Base-by-base conservation (phyloP, 2,329 filamentous ascomycete genomes). In the Metarhizium brunneum region DNA sequence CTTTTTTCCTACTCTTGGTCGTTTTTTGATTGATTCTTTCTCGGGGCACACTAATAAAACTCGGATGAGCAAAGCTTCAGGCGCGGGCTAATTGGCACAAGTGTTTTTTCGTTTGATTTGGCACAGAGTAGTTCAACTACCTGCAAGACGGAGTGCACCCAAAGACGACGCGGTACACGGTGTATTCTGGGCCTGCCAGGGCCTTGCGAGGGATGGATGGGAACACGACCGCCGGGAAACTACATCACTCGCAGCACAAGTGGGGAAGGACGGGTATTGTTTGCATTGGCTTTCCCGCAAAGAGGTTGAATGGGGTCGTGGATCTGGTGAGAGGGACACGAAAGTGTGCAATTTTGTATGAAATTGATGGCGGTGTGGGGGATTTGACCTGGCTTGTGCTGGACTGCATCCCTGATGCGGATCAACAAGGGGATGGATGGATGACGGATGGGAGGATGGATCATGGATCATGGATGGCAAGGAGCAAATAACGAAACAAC, bases 191-290 rank as follows among this genome's bases (percentile, higher is more conserved):
- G 42, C 52, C 18, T 48, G 29, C 8, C 20, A 48, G 25, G 45
- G 45, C 20, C 3, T 25, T 25, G 25, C 25, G 20, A 18, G 13
- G 25, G n/a, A 47, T 52, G 54, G 52, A 49, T 53, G 45, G 45
- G 45, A 48, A 48, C 45, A 56, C 53, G 20, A 45, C 25, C 30
- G 18, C 54, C 45, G 50, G 43, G 11, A 49, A 36, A 38, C 35
- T 42, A 56, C 54, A 56, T 56, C 45, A 45, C 43, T 50, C 45
- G 52, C 55, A 51, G 55, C 42, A 52, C 29, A 49, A 50, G 52
- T 54, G 55, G 55, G 18, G 48, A 48, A 42, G 47, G 18, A 29
- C 30, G 52, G 50, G 25, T 54, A 43, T 56, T 50, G 30, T 53
- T 52, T 38, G 45, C 43, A 52, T 56, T 50, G 54, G 20, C 40